phyloP scores from a whole-genome alignment of 371 early-diverging fungal species.

The Mucor saturninus region DNA sequence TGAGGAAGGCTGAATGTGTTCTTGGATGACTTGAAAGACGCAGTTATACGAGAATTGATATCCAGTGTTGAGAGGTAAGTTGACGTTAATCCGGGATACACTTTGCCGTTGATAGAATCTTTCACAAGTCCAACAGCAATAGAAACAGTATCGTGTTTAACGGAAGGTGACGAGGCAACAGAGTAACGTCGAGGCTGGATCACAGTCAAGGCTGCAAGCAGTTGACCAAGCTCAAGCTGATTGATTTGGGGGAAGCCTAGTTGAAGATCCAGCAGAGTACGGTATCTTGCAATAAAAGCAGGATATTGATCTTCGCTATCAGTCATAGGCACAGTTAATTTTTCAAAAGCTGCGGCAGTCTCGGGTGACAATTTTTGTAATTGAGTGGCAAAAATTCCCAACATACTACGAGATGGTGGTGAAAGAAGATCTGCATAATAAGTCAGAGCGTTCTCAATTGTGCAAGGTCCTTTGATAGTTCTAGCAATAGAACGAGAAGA shows the following conservation, averaged over 20 bases:
- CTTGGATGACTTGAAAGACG: constrained; percentile 47
- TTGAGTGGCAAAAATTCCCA: constrained; percentile 46
- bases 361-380: constrained; percentile 38
- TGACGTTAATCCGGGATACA: constrained; percentile 49
- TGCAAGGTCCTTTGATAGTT: constrained; percentile 51
- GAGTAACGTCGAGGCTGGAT: constrained; percentile 64
- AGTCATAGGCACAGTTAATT: constrained; percentile 41
- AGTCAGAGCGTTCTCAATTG: constrained; percentile 51
- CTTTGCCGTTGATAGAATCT: constrained; percentile 44
- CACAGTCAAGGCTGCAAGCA: constrained; percentile 48
- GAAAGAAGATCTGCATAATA: constrained; percentile 55
- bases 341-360: constrained; percentile 42
- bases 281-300: constrained; percentile 45
- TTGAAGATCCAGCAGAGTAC: constrained; percentile 55
- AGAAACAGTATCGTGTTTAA: constrained; percentile 31
- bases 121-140: constrained; percentile 50
- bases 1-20: constrained; percentile 46
- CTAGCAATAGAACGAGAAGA: constrained; percentile 58
- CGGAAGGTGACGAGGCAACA: constrained; percentile 54
- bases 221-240: constrained; percentile 47
- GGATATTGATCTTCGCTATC: constrained; percentile 41
- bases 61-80: constrained; percentile 39
- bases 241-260: constrained; percentile 49
- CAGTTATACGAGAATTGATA: too few species aligned
- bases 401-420: constrained; percentile 52